Evolutionary conservation across 257 asterid genomes (phyloP).

Genomic region (Solanum arcanum): DNA sequence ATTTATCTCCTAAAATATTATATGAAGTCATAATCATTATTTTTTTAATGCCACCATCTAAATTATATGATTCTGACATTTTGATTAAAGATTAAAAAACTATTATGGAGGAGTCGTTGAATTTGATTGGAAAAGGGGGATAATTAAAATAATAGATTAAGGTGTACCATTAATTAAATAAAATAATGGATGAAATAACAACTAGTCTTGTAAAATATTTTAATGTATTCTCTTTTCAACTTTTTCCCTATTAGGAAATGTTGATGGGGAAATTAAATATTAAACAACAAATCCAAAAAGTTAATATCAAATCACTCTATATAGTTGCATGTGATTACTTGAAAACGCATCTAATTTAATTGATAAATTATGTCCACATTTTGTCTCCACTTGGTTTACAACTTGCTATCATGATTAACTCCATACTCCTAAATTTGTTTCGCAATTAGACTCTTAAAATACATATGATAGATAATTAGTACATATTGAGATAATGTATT

Average conservation of each 20-base stretch:
- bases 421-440: no score
- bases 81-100: not conserved
- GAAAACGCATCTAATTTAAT: not conserved
- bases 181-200: not conserved
- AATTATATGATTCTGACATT: not conserved
- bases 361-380: constrained; percentile 20
- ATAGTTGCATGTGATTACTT: not conserved
- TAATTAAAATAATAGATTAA: not conserved
- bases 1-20: not conserved
- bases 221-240: not conserved
- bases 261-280: not conserved
- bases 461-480: no score
- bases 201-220: constrained; percentile 12
- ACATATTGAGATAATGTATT: no score
- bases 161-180: not conserved
- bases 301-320: not conserved
- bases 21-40: constrained; percentile 7
- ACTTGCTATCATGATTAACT: not conserved
- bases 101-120: not conserved
- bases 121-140: not conserved
- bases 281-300: not conserved
- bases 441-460: no score
- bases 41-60: not conserved
- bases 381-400: constrained; percentile 13
- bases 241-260: constrained; percentile 28